Conservation (phyloP, 805 yeast genomes). For the Candida tallmaniae region DNA sequence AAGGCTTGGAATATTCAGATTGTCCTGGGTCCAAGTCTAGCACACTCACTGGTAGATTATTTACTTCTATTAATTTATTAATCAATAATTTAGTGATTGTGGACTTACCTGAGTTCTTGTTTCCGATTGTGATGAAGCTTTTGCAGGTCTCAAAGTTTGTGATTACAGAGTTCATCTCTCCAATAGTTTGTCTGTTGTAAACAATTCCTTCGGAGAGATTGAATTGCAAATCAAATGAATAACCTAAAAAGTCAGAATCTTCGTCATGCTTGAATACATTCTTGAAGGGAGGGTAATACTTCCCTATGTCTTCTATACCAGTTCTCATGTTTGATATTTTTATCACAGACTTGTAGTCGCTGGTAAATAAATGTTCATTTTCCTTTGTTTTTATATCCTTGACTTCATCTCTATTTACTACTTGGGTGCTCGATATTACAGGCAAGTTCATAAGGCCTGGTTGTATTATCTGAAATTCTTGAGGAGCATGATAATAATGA, state of each 20-base stretch:
- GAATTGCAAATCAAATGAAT: constrained; percentile 35
- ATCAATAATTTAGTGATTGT: constrained; percentile 55
- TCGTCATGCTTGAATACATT: constrained; percentile 27
- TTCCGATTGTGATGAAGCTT: constrained; percentile 47
- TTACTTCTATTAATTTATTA: constrained; percentile 43
- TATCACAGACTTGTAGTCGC: constrained; percentile 40
- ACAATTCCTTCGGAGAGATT: constrained; percentile 4
- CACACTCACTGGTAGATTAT: constrained; percentile 37
- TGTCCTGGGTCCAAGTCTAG: constrained; percentile 90
- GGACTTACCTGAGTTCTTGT: constrained; percentile 81
- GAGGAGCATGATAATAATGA: constrained; percentile 21
- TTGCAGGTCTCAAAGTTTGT: constrained; percentile 11
- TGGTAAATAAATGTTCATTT: constrained; percentile 33
- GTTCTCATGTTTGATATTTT: constrained; percentile 31
- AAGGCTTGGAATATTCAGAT: constrained; percentile 72
- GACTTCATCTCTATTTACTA: constrained; percentile 21
- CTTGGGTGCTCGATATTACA: constrained; percentile 39
- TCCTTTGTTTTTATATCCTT: constrained; percentile 24
- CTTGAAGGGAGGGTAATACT: constrained; percentile 42
- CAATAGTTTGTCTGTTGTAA: constrained; percentile 4
- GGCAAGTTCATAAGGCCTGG: constrained; percentile 39
- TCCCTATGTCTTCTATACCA: constrained; percentile 44
- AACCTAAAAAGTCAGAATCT: constrained; percentile 11
- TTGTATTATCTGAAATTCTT: constrained; percentile 22
- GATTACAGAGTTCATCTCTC: constrained; percentile 3